Evolutionary conservation across 1,284 basidiomycete genomes (phyloP).

Genomic region (Ustilago shanxiensis): DNA sequence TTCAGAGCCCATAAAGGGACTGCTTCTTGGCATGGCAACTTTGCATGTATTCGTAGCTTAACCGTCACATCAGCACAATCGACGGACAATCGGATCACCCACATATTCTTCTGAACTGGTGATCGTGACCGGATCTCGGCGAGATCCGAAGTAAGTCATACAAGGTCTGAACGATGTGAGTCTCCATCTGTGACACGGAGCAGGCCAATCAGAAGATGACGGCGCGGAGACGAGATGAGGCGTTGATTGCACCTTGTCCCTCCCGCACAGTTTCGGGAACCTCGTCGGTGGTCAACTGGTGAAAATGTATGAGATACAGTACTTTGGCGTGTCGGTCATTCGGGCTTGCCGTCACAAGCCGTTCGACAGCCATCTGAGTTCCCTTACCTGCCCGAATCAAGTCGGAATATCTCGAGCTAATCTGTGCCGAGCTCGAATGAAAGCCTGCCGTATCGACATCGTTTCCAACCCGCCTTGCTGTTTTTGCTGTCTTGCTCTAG

Average conservation of each 20-base stretch:
- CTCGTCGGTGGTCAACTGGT: no score
- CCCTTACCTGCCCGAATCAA: no score
- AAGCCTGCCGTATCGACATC: slow-evolving; percentile 11
- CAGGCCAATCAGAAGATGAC: neutral
- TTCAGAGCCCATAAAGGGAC: slow-evolving; percentile 15
- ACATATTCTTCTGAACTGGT: neutral
- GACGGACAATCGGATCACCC: neutral
- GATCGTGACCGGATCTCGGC: neutral
- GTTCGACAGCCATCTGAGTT: neutral
- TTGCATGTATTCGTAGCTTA: slow-evolving; percentile 9
- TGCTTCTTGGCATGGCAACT: neutral
- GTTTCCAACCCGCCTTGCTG: slow-evolving; percentile 8
- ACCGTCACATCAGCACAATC: neutral
- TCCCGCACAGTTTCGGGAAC: neutral
- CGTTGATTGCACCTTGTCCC: neutral
- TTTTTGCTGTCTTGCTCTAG: neutral
- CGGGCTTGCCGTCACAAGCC: neutral
- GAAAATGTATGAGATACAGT: no score
- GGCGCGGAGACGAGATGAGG: neutral
- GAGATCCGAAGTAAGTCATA: neutral
- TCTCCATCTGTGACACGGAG: neutral
- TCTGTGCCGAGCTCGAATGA: slow-evolving; percentile 8
- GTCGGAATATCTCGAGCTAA: neutral
- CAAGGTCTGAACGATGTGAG: neutral
- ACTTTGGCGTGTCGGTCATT: neutral